Conservation (phyloP, 768 basidiomycete genomes). For the Erythrobasidium yunnanense region DNA sequence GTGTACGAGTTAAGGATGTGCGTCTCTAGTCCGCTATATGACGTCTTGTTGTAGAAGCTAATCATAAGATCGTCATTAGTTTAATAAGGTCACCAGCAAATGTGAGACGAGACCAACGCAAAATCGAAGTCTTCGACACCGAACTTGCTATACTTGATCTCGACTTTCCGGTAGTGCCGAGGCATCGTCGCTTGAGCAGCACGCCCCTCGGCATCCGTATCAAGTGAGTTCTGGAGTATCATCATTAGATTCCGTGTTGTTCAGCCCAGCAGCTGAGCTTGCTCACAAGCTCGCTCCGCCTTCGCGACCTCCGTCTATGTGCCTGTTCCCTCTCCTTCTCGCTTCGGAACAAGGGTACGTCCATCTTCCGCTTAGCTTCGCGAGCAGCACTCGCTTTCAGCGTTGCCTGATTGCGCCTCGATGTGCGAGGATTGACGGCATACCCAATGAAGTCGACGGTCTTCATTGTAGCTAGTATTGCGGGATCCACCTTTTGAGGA, state of each 20-base stretch:
- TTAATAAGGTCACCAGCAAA: no score
- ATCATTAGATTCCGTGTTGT: no score
- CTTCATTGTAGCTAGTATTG: constrained; percentile 67
- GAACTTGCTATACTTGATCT: constrained; percentile 97
- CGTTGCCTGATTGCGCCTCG: constrained; percentile 64
- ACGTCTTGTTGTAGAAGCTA: constrained; percentile 87
- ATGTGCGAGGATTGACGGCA: constrained; percentile 70
- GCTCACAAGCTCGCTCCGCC: neutral
- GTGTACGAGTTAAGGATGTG: constrained; percentile 97
- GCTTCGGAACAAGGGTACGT: constrained; percentile 59
- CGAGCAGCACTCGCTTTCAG: constrained; percentile 49
- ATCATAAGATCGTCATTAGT: neutral
- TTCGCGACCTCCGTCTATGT: constrained; percentile 32
- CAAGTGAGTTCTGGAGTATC: neutral
- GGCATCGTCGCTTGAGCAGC: constrained; percentile 47
- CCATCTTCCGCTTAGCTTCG: constrained; percentile 46
- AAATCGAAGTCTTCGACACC: constrained; percentile 99
- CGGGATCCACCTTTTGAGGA: constrained; percentile 64
- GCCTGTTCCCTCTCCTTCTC: constrained; percentile 51
- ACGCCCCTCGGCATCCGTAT: constrained; percentile 23
- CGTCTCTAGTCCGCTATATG: constrained; percentile 84
- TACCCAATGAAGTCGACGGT: constrained; percentile 79
- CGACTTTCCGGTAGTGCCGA: constrained; percentile 73
- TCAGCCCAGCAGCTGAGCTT: no score
- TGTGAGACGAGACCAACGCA: constrained; percentile 48